A percentile compares a stretch with the other conserved stretches of the same genome.
Conservation (phyloP, 2,329 filamentous ascomycete species). For the Coniella vitis region DNA sequence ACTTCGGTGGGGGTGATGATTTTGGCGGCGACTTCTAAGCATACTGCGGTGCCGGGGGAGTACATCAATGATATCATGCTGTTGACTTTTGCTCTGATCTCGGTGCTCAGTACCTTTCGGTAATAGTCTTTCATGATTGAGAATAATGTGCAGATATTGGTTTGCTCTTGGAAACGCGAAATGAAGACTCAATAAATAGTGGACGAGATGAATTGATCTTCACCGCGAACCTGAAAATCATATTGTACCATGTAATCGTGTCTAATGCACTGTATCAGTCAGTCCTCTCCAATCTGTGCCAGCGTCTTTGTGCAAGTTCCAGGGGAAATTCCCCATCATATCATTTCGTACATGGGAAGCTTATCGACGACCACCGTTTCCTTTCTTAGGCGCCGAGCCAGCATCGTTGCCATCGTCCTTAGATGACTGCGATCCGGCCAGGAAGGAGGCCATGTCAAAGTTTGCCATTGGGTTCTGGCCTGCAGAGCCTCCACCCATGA, state of each 20-base stretch:
- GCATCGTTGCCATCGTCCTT: conserved; percentile 30
- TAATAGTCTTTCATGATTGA: too few species aligned
- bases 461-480: conserved; percentile 39
- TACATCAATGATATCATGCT: neutral
- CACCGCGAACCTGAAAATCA: too few species aligned
- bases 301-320: neutral
- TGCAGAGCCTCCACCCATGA: conserved; percentile 36
- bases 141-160: too few species aligned
- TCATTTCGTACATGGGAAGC: neutral
- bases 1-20: conserved; percentile 16
- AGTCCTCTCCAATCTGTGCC: neutral
- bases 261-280: neutral
- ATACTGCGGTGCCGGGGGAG: neutral
- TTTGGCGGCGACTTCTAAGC: conserved; percentile 25
- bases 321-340: neutral
- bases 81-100: conserved; percentile 6
- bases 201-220: too few species aligned
- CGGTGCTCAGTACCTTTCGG: conserved; percentile 3
- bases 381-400: conserved; percentile 1
- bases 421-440: conserved; percentile 45
- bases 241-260: neutral
- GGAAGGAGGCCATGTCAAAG: conserved; percentile 58
- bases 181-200: too few species aligned
- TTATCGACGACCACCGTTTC: conserved; percentile 3
- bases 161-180: too few species aligned